Conservation (phyloP, 768 basidiomycete genomes). For the Zangia roseola region DNA sequence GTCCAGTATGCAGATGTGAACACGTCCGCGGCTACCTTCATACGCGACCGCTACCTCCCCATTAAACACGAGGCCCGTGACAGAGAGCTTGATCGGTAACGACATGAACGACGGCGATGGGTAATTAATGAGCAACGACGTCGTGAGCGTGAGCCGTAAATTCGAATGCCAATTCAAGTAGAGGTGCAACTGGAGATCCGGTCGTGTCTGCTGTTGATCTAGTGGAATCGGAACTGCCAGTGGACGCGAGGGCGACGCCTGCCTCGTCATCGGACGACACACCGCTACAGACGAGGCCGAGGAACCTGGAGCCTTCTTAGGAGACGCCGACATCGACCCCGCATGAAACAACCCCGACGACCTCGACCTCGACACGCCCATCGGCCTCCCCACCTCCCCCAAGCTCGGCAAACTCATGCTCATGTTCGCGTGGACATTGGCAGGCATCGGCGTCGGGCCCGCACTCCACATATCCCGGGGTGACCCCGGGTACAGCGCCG, state of each 20-base stretch:
- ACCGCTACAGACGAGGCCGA: constrained; percentile 16
- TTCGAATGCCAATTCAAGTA: constrained; percentile 85
- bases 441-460: constrained; percentile 15
- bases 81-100: constrained; percentile 89
- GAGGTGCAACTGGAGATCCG: constrained; percentile 88
- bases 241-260: constrained; percentile 13
- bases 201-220: constrained; percentile 29
- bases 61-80: constrained; percentile 83
- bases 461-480: constrained; percentile 45
- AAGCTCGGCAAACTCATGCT: constrained; percentile 39
- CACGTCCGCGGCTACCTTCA: constrained; percentile 74
- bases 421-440: too few relatives aligned
- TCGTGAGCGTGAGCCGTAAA: constrained; percentile 84
- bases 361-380: constrained; percentile 26
- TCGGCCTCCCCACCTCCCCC: constrained; percentile 32
- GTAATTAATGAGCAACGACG: constrained; percentile 94
- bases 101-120: constrained; percentile 97
- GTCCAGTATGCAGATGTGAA: constrained; percentile 89
- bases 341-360: constrained; percentile 29
- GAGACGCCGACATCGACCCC: constrained; percentile 32
- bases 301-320: constrained; percentile 15
- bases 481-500: constrained; percentile 38
- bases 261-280: constrained; percentile 15
- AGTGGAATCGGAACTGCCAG: constrained; percentile 8
- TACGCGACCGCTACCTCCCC: constrained; percentile 91